phyloP scores from a whole-genome alignment of 176 grass and related monocot genomes.

The Triticum aestivum region DNA sequence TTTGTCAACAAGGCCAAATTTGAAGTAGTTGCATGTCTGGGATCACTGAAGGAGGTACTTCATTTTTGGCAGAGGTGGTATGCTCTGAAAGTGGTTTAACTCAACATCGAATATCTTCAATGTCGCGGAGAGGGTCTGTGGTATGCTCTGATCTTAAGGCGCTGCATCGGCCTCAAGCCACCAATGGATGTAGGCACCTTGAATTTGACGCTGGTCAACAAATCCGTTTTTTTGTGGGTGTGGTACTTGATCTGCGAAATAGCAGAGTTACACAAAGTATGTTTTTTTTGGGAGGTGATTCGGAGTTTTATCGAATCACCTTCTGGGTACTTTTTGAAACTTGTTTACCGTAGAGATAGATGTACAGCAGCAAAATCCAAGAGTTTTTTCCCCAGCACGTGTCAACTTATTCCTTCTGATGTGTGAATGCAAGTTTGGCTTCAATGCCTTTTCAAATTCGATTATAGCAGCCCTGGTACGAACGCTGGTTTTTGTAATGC shows the following conservation, averaged over 20 bases:
- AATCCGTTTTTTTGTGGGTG: not conserved
- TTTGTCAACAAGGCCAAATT: not conserved
- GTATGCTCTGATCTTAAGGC: not conserved
- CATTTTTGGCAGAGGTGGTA: not conserved
- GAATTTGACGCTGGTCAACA: not conserved
- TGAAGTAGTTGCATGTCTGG: not conserved
- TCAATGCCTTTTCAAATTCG: not conserved
- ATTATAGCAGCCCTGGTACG: not conserved
- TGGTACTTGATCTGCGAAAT: not conserved
- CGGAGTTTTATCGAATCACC: constrained; percentile 16
- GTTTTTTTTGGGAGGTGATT: constrained; percentile 16
- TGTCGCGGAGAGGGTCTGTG: not conserved
- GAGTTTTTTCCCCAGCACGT: not conserved
- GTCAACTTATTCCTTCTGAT: not conserved
- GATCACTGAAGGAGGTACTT: not conserved
- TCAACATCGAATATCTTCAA: not conserved
- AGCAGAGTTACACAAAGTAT: not conserved
- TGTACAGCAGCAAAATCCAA: not conserved
- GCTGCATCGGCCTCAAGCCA: not conserved
- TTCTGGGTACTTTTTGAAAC: not conserved
- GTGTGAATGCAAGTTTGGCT: not conserved
- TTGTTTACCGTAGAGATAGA: not conserved
- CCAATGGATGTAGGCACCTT: not conserved
- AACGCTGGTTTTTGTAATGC: not conserved
- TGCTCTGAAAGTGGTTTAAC: not conserved